These are phyloP conservation scores for Wickerhamiella sergipiensis DNA, from an alignment of 805 yeast genomes.

Conservation along the genomic window DNA sequence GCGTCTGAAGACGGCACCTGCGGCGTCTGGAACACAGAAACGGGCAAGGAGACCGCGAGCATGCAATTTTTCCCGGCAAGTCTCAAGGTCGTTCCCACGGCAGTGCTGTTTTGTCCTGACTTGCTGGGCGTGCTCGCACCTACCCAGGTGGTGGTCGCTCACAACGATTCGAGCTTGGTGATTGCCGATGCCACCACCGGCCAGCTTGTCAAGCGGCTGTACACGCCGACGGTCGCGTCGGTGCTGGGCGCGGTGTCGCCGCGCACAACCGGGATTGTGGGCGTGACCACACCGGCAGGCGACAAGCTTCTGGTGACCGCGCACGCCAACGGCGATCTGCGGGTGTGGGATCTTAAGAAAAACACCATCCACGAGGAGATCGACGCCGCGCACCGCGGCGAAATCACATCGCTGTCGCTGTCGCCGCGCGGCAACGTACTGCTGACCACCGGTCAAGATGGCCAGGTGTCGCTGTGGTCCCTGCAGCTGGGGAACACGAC, in stretches of 20 bases:
- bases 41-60: not conserved
- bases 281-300: not conserved
- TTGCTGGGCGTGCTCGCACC: not conserved
- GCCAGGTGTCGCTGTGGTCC: slow-evolving; percentile 19
- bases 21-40: not conserved
- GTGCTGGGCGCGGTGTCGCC: slow-evolving; percentile 2
- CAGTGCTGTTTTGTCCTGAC: not conserved
- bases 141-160: not conserved
- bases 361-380: slow-evolving; percentile 15
- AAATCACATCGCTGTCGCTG: slow-evolving; percentile 8
- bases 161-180: slow-evolving; percentile 1
- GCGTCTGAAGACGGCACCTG: slow-evolving; percentile 1
- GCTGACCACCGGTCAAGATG: slow-evolving; percentile 17
- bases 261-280: slow-evolving; percentile 6
- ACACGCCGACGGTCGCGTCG: slow-evolving; percentile 2
- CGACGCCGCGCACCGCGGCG: slow-evolving; percentile 15
- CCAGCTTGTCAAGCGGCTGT: slow-evolving; percentile 7
- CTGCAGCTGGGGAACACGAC: slow-evolving; percentile 11
- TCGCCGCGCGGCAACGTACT: slow-evolving; percentile 1
- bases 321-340: slow-evolving; percentile 14
- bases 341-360: slow-evolving; percentile 10
- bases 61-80: not conserved
- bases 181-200: slow-evolving; percentile 15
- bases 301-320: slow-evolving; percentile 9
- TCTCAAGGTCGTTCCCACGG: not conserved